These are phyloP conservation scores for Amniculicola lignicola DNA, from an alignment of 495 filamentous ascomycete species.

Conservation along the genomic window DNA sequence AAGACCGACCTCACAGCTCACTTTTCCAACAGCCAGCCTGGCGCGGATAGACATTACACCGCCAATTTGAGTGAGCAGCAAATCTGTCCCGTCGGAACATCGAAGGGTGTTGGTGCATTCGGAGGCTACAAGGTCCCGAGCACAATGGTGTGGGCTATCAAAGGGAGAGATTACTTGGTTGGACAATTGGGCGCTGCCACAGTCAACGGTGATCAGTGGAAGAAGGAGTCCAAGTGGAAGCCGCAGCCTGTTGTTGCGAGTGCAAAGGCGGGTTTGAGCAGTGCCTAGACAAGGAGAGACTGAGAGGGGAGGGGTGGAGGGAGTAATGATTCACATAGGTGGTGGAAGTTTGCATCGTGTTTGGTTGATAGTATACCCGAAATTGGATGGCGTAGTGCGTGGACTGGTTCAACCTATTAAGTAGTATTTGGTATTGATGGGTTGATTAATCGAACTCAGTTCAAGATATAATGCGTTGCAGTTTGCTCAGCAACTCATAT, in stretches of 20 bases:
- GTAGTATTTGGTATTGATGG: too few relatives aligned
- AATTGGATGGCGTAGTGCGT: too few relatives aligned
- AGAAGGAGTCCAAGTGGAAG: constrained; percentile 44
- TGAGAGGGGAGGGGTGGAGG: neutral
- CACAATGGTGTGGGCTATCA: constrained; percentile 56
- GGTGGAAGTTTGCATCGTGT: too few relatives aligned
- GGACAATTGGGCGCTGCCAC: constrained; percentile 46
- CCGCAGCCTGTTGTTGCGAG: neutral
- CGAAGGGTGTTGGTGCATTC: constrained; percentile 54
- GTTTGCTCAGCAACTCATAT: too few relatives aligned
- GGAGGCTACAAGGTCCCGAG: constrained; percentile 55
- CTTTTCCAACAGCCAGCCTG: constrained; percentile 7
- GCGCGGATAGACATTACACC: constrained; percentile 36
- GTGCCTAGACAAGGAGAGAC: constrained; percentile 1
- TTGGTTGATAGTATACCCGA: too few relatives aligned
- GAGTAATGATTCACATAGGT: neutral
- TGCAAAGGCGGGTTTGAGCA: constrained; percentile 2
- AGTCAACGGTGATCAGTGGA: constrained; percentile 55
- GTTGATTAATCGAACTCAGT: too few relatives aligned
- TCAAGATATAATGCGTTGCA: too few relatives aligned
- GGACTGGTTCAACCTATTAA: too few relatives aligned
- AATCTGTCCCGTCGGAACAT: constrained; percentile 54
- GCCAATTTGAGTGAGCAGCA: constrained; percentile 39
- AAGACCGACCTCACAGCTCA: constrained; percentile 44
- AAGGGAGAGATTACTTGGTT: constrained; percentile 61